A percentile compares a stretch with the other conserved stretches of the same genome.
These are phyloP conservation scores for Globisporangium takayamanum DNA, from an alignment of 352 stramenopile species.

Conservation along the genomic window DNA sequence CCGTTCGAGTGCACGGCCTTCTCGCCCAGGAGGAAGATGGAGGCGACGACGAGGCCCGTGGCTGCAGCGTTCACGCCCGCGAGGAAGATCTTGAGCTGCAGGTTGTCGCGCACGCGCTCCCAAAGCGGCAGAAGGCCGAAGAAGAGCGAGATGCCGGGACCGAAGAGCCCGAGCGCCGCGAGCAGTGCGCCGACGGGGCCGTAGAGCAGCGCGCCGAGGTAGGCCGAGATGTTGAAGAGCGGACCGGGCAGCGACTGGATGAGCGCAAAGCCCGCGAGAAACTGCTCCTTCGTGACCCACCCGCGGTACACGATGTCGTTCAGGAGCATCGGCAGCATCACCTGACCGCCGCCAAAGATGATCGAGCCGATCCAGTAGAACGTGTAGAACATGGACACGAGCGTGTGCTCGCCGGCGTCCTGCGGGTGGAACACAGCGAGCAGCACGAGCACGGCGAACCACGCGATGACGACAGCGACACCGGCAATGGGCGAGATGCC, in stretches of 20 bases:
- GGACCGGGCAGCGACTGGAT: conserved; percentile 91
- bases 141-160: conserved; percentile 87
- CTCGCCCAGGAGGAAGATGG: conserved; percentile 87
- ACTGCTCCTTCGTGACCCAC: conserved; percentile 91
- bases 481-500: conserved; percentile 81
- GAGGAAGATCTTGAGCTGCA: conserved; percentile 82
- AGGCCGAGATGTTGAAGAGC: conserved; percentile 94
- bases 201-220: conserved; percentile 85
- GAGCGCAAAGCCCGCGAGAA: conserved; percentile 90
- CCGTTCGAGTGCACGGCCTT: conserved; percentile 76
- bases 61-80: conserved; percentile 88
- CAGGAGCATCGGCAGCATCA: conserved; percentile 90
- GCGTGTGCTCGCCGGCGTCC: conserved; percentile 26
- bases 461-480: conserved; percentile 70
- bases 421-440: conserved; percentile 47
- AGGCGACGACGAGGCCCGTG: conserved; percentile 87
- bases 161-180: conserved; percentile 87
- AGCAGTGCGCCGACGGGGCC: conserved; percentile 86
- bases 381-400: conserved; percentile 79
- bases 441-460: conserved; percentile 60
- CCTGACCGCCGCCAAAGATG: conserved; percentile 93
- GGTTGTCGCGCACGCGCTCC: conserved; percentile 82
- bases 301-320: conserved; percentile 74
- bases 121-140: conserved; percentile 91
- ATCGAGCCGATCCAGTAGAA: conserved; percentile 94